Percentiles rank a stretch among this genome's conserved stretches.
Evolutionary conservation across 1,139 yeast species (phyloP).

Genomic region (Pneumocystis murina): DNA sequence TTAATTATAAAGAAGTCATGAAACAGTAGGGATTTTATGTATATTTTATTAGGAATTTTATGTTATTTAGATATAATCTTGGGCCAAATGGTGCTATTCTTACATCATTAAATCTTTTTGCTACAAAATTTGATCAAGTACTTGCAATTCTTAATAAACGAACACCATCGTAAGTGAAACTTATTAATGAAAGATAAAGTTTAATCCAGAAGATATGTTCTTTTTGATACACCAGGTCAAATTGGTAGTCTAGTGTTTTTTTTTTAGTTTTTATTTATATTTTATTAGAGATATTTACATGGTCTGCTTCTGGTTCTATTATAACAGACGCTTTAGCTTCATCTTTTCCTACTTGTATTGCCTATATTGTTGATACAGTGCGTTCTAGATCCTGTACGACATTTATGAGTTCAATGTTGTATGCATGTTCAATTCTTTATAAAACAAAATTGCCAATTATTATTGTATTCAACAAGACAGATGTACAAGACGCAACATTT

Average conservation of each 20-base stretch:
- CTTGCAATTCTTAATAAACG: constrained; percentile 72
- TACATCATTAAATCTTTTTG: constrained; percentile 76
- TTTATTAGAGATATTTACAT: constrained; percentile 19
- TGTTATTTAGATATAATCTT: constrained; percentile 43
- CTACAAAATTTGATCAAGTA: constrained; percentile 95
- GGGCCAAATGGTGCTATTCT: constrained; percentile 99
- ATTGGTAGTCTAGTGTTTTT: constrained; percentile 26
- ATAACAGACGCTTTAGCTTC: constrained; percentile 95
- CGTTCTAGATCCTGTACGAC: constrained; percentile 89
- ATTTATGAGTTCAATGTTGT: constrained; percentile 93
- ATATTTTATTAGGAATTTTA: neutral
- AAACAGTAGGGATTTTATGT: constrained; percentile 32
- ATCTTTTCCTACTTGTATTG: constrained; percentile 86
- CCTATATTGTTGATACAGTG: constrained; percentile 93
- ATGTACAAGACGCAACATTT: constrained; percentile 66
- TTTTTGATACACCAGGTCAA: constrained; percentile 96
- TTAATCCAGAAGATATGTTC: constrained; percentile 37
- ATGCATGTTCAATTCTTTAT: constrained; percentile 91
- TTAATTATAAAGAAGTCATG: constrained; percentile 92
- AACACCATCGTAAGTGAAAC: constrained; percentile 21
- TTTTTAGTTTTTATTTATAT: neutral
- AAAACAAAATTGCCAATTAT: constrained; percentile 96
- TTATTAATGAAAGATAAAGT: neutral
- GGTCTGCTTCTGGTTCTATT: constrained; percentile 95
- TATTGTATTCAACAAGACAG: constrained; percentile 89